These are phyloP conservation scores for Gonapodya prolifera DNA, from an alignment of 192 early-diverging fungal genomes.

Conservation along the genomic window DNA sequence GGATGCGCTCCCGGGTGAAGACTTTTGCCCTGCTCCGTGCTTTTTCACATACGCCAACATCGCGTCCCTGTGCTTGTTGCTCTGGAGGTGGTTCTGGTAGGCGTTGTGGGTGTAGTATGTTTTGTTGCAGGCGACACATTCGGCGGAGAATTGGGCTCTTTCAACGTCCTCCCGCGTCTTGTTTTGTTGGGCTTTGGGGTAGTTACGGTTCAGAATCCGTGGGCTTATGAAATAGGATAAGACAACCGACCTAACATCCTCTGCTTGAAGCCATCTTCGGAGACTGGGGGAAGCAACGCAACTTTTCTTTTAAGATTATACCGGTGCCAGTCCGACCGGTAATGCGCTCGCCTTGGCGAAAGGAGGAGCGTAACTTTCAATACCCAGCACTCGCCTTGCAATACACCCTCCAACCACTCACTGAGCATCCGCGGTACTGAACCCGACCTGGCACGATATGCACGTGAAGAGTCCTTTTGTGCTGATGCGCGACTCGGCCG, in stretches of 20 bases:
- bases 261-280: slow-evolving; percentile 66
- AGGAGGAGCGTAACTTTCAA: background rate
- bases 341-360: slow-evolving; percentile 57
- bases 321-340: slow-evolving; percentile 93
- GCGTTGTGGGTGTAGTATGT: slow-evolving; percentile 69
- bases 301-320: slow-evolving; percentile 99
- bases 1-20: too few relatives aligned
- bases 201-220: background rate
- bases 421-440: slow-evolving; percentile 76
- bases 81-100: slow-evolving; percentile 78
- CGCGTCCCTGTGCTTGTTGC: slow-evolving; percentile 89
- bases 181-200: slow-evolving; percentile 33
- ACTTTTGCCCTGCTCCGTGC: too few relatives aligned
- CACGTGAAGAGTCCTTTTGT: slow-evolving; percentile 50
- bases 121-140: slow-evolving; percentile 45
- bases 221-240: background rate
- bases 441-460: slow-evolving; percentile 89
- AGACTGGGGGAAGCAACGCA: slow-evolving; percentile 74
- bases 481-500: background rate
- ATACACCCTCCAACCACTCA: background rate
- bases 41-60: slow-evolving; percentile 14
- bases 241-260: slow-evolving; percentile 38
- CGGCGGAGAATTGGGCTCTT: slow-evolving; percentile 19
- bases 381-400: background rate
- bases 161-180: slow-evolving; percentile 27